Conservation (phyloP, 306 rosid genomes). For the Glycine tomentella region DNA sequence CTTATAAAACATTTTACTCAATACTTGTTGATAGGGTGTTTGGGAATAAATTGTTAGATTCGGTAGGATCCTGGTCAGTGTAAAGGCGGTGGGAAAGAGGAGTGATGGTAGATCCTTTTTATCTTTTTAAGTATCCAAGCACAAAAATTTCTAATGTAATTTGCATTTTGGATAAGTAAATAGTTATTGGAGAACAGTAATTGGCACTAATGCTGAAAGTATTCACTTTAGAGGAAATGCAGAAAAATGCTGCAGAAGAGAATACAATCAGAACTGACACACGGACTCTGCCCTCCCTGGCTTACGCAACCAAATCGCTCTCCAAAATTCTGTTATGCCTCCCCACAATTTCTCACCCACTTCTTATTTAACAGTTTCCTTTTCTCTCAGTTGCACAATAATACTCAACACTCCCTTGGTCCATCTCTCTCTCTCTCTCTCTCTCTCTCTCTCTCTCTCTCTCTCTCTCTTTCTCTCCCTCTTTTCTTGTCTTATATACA, state of each 20-base stretch:
- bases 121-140: background rate
- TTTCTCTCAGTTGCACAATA: background rate
- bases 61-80: background rate
- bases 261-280: background rate
- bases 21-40: background rate
- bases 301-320: background rate
- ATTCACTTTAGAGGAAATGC: background rate
- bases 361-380: background rate
- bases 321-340: background rate
- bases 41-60: background rate
- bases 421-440: background rate
- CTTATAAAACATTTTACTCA: constrained; percentile 21
- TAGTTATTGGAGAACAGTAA: background rate
- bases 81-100: background rate
- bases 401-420: constrained; percentile 9
- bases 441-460: no score
- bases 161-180: background rate
- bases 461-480: no score
- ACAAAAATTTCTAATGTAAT: constrained; percentile 5
- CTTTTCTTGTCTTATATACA: background rate
- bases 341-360: background rate
- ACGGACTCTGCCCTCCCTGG: background rate
- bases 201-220: constrained; percentile 18
- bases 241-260: background rate
- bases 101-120: background rate